Base-by-base conservation (phyloP, 306 rosid species). In the Betula pendula region DNA sequence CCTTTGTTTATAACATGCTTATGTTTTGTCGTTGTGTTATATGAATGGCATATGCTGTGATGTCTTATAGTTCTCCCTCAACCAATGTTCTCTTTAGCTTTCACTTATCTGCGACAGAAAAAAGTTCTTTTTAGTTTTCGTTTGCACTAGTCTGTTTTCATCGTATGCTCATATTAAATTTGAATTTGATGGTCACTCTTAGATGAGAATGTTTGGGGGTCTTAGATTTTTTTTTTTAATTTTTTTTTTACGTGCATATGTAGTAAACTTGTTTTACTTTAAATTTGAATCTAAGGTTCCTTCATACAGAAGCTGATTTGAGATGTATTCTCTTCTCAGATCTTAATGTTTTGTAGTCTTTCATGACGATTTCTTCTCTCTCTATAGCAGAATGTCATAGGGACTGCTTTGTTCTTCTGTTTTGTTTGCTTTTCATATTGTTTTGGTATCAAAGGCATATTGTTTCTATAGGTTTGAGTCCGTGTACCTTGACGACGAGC, bases 401-500 rank as follows among this genome's bases (percentile, higher is more conserved):
- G 33, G 19, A n/a, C n/a, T 13, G n/a, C n/a, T n/a, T n/a, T n/a
- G n/a, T n/a, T n/a, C n/a, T n/a, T n/a, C n/a, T 2, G 27, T 22
- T 68, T 48, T 49, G 19, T 72, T 24, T 71, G 63, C 19, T 81
- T 33, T 62, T 75, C 10, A 50, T 71, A 22, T 68, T 55, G 29
- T 82, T 77, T n/a, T 45, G 60, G 27, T 33, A 51, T 55, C 50
- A 49, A 14, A 2, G 60, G n/a, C 68, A 60, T 81, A 72, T 45
- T 79, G 62, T 78, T 82, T 69, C 25, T 84, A 22, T 74, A 90
- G 97, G 97, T 92, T 95, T 82, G 95, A 92, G 17, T 82, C 88
- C 2, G 87, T 92, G 24, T 90, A 90, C 86, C 87, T 92, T 1
- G 98, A 88, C 43, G 88, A 92, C 3, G 91, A 90, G 79, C 85